A percentile compares a stretch with the other conserved stretches of the same genome.
These are phyloP conservation scores for Epithele typhae DNA, from an alignment of 768 basidiomycete genomes.

Conservation along the genomic window DNA sequence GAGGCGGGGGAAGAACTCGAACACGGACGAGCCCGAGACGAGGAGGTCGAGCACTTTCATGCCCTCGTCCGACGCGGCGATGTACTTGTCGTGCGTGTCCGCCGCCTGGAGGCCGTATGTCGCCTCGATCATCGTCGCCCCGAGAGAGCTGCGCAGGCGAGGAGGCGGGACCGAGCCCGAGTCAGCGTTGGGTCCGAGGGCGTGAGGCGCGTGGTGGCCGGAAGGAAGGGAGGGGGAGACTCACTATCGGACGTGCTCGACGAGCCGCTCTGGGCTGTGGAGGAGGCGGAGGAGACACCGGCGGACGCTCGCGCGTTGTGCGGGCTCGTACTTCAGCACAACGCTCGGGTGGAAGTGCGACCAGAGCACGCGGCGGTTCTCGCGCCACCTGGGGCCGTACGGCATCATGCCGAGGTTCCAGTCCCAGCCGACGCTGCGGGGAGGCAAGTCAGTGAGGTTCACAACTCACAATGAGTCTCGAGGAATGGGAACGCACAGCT, in stretches of 20 bases:
- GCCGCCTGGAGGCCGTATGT: neutral
- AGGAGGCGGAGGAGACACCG: neutral
- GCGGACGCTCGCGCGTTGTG: neutral
- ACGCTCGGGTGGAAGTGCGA: neutral
- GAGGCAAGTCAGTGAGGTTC: no score
- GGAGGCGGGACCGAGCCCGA: neutral
- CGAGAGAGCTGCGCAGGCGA: neutral
- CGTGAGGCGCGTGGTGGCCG: no score
- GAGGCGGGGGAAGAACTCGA: conserved; percentile 29
- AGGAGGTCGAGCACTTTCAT: neutral
- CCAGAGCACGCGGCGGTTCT: conserved; percentile 1
- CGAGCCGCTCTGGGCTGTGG: neutral
- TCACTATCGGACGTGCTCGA: conserved; percentile 1
- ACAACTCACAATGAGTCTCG: no score
- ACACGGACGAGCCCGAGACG: conserved; percentile 20
- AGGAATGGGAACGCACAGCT: neutral
- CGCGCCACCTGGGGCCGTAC: conserved; percentile 5
- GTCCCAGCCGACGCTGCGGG: conserved; percentile 2
- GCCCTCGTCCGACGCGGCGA: conserved; percentile 7
- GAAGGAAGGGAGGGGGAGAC: neutral
- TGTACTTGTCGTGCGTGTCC: neutral
- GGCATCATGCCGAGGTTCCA: conserved; percentile 2
- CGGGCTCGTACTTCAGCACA: neutral
- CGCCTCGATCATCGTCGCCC: neutral
- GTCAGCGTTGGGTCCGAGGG: neutral